These are phyloP conservation scores for Hypholoma sublateritium DNA, from an alignment of 768 basidiomycete species.

Conservation along the genomic window DNA sequence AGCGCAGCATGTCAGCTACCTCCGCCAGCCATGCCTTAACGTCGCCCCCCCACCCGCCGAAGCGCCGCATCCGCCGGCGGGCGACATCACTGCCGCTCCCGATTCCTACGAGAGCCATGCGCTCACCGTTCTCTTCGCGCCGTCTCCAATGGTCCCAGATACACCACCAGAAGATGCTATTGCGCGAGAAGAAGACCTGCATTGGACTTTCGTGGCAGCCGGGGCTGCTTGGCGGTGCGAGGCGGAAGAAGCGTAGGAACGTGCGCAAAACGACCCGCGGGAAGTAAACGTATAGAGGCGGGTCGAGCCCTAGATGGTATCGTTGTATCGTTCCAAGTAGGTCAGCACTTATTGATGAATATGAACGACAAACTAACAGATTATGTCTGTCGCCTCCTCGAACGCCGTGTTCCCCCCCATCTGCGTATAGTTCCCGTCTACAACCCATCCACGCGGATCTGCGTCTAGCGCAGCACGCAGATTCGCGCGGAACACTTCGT, in stretches of 20 bases:
- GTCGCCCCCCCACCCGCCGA: slow-evolving; percentile 52
- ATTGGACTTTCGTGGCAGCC: slow-evolving; percentile 45
- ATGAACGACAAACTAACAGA: slow-evolving; percentile 39
- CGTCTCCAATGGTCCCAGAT: slow-evolving; percentile 37
- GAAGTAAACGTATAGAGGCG: slow-evolving; percentile 59
- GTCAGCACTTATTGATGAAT: too few relatives aligned
- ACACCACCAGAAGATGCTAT: slow-evolving; percentile 56
- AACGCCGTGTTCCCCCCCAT: too few relatives aligned
- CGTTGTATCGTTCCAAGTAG: background rate
- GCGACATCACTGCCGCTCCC: slow-evolving; percentile 26
- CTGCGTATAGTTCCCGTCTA: too few relatives aligned
- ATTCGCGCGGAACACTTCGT: too few relatives aligned
- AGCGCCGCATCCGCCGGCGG: slow-evolving; percentile 40
- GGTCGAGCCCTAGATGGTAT: slow-evolving; percentile 57
- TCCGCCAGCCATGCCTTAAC: slow-evolving; percentile 38
- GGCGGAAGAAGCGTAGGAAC: slow-evolving; percentile 40
- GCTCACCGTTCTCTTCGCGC: slow-evolving; percentile 24
- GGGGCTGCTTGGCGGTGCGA: slow-evolving; percentile 40
- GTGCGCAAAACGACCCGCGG: slow-evolving; percentile 59
- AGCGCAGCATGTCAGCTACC: slow-evolving; percentile 30
- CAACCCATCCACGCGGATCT: too few relatives aligned
- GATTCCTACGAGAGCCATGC: slow-evolving; percentile 33
- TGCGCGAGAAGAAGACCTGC: slow-evolving; percentile 43
- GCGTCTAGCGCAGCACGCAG: too few relatives aligned
- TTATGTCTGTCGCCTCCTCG: slow-evolving; percentile 46